phyloP scores from a whole-genome alignment of 2,329 filamentous ascomycete species.

The Paecilomyces fulvus region DNA sequence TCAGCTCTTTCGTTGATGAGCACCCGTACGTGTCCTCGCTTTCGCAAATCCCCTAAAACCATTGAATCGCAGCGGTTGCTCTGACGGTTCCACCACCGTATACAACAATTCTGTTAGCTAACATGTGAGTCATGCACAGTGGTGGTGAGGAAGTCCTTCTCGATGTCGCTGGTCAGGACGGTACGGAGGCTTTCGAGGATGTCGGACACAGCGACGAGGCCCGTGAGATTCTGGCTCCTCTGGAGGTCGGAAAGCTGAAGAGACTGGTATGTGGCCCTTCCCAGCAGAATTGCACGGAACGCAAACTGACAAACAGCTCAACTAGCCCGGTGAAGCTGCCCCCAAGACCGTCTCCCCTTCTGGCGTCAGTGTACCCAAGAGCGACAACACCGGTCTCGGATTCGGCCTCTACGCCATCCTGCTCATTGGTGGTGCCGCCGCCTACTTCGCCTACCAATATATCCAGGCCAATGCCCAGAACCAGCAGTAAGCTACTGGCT shows the following conservation, averaged over 20 bases:
- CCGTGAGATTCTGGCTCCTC: conserved; percentile 76
- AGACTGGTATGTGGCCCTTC: conserved; percentile 51
- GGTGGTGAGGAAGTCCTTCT: conserved; percentile 98
- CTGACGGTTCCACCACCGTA: background rate
- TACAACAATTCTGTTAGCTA: conserved; percentile 3
- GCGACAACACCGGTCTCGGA: conserved; percentile 46
- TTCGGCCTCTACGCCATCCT: conserved; percentile 75
- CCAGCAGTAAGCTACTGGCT: conserved; percentile 10
- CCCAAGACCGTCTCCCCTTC: conserved; percentile 53
- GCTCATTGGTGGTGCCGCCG: conserved; percentile 65
- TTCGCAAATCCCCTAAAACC: conserved; percentile 1
- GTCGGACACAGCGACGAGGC: conserved; percentile 99
- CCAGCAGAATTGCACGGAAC: background rate
- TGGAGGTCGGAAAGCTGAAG: conserved; percentile 71
- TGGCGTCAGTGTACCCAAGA: conserved; percentile 25
- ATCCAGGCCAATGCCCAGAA: conserved; percentile 44
- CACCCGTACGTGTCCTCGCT: conserved; percentile 60
- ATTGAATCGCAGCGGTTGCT: background rate
- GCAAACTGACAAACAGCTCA: conserved; percentile 1
- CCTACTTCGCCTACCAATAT: conserved; percentile 81
- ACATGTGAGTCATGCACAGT: conserved; percentile 40
- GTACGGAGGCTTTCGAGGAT: conserved; percentile 97
- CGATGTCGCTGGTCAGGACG: conserved; percentile 91
- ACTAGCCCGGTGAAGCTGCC: conserved; percentile 63
- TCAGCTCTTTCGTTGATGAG: conserved; percentile 86